Conservation (phyloP, 208 protist species). For the Entamoeba nuttalli region DNA sequence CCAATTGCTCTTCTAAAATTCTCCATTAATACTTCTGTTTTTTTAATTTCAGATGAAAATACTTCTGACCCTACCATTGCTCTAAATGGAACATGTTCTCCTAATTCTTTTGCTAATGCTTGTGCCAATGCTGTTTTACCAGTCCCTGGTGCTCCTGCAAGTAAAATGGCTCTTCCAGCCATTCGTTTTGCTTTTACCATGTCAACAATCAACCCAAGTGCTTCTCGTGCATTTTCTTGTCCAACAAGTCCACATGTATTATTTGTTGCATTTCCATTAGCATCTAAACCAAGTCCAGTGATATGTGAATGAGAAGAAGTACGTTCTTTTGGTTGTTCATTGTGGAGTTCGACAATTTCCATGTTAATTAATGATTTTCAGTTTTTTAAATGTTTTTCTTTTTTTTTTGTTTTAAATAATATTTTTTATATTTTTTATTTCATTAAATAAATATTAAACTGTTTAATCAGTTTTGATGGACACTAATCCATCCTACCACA, state of each 20-base stretch:
- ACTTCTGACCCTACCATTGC: conserved; percentile 93
- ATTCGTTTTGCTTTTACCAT: conserved; percentile 97
- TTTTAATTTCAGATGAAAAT: conserved; percentile 97
- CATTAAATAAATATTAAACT: too few relatives aligned
- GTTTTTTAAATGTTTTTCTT: too few relatives aligned
- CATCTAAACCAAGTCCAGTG: conserved; percentile 84
- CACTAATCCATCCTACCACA: too few relatives aligned
- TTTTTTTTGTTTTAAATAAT: too few relatives aligned
- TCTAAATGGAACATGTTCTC: conserved; percentile 96
- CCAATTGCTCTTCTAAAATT: conserved; percentile 97
- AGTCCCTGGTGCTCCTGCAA: conserved; percentile 92
- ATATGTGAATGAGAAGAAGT: conserved; percentile 93
- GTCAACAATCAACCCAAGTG: conserved; percentile 85
- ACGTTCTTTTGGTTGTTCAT: background rate
- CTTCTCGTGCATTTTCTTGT: conserved; percentile 84
- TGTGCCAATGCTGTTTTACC: conserved; percentile 72
- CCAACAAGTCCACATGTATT: conserved; percentile 83
- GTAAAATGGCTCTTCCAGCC: conserved; percentile 93
- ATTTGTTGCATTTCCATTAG: conserved; percentile 58
- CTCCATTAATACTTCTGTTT: conserved; percentile 98
- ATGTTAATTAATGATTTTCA: too few relatives aligned
- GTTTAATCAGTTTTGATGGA: too few relatives aligned
- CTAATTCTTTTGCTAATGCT: conserved; percentile 86
- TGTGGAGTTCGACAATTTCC: too few relatives aligned
- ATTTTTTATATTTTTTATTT: too few relatives aligned